These are phyloP conservation scores for Microbotryum silenes-acaulis DNA, from an alignment of 1,284 basidiomycete genomes.

Conservation along the genomic window DNA sequence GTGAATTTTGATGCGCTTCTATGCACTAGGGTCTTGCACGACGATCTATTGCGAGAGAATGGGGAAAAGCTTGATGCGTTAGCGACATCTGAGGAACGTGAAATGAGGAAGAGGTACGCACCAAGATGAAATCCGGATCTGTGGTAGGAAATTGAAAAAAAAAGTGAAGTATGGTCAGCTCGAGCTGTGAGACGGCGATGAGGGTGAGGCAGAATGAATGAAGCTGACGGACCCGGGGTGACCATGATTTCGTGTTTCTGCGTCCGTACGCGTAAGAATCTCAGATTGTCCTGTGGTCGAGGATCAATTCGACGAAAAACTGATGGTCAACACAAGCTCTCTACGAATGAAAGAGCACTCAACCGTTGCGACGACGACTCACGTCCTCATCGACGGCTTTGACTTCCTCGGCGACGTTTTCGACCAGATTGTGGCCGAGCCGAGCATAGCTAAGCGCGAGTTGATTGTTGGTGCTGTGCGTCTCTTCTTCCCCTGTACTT, in stretches of 20 bases:
- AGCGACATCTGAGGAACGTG: neutral
- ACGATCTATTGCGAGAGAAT: conserved; percentile 10
- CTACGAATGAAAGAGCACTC: neutral
- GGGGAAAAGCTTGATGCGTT: neutral
- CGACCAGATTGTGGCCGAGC: conserved; percentile 63
- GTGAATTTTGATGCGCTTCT: neutral
- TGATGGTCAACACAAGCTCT: neutral
- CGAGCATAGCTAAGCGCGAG: conserved; percentile 69
- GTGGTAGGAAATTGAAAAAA: conserved; percentile 6
- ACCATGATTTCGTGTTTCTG: conserved; percentile 88
- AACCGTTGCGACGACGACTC: conserved; percentile 42
- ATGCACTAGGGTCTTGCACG: conserved; percentile 25
- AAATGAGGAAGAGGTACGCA: conserved; percentile 33
- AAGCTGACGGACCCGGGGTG: conserved; percentile 64
- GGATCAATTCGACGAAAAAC: too few species aligned
- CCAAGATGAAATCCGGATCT: conserved; percentile 76
- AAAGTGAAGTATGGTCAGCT: neutral
- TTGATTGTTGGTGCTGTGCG: conserved; percentile 47
- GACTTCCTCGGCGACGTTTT: conserved; percentile 62
- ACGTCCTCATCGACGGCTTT: conserved; percentile 60
- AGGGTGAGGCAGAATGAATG: neutral
- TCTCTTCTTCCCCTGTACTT: neutral
- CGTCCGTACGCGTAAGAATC: conserved; percentile 82
- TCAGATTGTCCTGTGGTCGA: conserved; percentile 62
- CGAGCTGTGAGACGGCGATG: neutral